Conservation (phyloP, 306 rosid genomes). For the Delonix regia region DNA sequence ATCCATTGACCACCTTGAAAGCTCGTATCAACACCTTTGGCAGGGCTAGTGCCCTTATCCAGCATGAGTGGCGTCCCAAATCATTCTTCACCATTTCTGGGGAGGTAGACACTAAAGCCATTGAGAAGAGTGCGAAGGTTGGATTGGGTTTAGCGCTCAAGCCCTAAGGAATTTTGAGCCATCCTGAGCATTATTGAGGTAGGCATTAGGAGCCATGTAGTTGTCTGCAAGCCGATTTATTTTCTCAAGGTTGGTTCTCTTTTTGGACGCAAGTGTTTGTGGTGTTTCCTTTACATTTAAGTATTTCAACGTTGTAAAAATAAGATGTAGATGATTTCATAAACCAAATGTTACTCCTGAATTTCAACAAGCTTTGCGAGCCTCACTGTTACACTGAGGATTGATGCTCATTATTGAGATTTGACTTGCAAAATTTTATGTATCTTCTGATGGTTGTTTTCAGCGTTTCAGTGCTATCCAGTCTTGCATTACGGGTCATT, state of each 20-base stretch:
- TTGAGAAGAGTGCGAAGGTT: constrained; percentile 90
- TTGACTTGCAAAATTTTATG: constrained; percentile 12
- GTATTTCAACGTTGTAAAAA: constrained; percentile 41
- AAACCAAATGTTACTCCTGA: constrained; percentile 39
- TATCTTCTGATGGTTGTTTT: not conserved
- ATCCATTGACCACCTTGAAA: constrained; percentile 80
- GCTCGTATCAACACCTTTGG: constrained; percentile 83
- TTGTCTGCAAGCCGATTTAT: constrained; percentile 40
- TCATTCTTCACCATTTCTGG: constrained; percentile 81
- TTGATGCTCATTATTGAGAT: constrained; percentile 26
- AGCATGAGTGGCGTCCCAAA: constrained; percentile 98
- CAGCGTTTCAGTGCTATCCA: not conserved
- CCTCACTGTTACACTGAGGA: constrained; percentile 37
- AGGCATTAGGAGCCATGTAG: constrained; percentile 52
- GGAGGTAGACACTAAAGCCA: constrained; percentile 87
- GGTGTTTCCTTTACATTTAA: constrained; percentile 40
- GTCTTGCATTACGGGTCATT: not conserved
- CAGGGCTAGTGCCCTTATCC: constrained; percentile 84
- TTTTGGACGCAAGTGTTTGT: constrained; percentile 45
- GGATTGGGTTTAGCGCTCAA: constrained; percentile 91
- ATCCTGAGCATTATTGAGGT: constrained; percentile 42
- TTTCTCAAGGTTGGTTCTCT: constrained; percentile 39
- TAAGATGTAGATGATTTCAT: constrained; percentile 33
- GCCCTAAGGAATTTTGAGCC: constrained; percentile 60
- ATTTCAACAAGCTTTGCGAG: constrained; percentile 33